These are phyloP conservation scores for Solanum neorickii DNA, from an alignment of 257 asterid genomes.

Conservation along the genomic window DNA sequence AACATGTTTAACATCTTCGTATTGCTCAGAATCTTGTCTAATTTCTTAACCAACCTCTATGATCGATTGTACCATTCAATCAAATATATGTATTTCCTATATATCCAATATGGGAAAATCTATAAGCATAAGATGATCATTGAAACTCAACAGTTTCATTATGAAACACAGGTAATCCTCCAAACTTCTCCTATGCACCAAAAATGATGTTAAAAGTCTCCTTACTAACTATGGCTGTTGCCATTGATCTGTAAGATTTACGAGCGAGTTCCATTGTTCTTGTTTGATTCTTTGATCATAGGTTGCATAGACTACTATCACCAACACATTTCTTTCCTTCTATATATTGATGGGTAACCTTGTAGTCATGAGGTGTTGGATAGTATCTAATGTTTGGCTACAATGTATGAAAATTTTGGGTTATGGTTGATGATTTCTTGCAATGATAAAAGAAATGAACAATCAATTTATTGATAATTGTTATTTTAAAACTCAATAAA, in stretches of 20 bases:
- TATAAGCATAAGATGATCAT: background rate
- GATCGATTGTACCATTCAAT: background rate
- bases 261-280: too few species aligned
- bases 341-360: too few species aligned
- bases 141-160: background rate
- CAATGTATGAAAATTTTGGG: too few species aligned
- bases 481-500: background rate
- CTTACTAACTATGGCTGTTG: too few species aligned
- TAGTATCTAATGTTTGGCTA: too few species aligned
- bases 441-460: background rate
- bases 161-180: background rate
- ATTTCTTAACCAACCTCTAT: background rate
- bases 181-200: background rate
- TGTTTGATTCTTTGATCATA: too few species aligned
- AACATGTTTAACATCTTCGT: background rate
- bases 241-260: too few species aligned
- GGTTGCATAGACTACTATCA: too few species aligned
- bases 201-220: too few species aligned
- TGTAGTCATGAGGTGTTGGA: too few species aligned
- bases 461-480: background rate
- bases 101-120: background rate
- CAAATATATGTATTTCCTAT: too few species aligned
- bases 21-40: background rate
- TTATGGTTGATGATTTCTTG: background rate
- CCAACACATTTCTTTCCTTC: too few species aligned